These are phyloP conservation scores for Furcasterigmium furcatum DNA, from an alignment of 2,329 filamentous ascomycete species.

Conservation along the genomic window DNA sequence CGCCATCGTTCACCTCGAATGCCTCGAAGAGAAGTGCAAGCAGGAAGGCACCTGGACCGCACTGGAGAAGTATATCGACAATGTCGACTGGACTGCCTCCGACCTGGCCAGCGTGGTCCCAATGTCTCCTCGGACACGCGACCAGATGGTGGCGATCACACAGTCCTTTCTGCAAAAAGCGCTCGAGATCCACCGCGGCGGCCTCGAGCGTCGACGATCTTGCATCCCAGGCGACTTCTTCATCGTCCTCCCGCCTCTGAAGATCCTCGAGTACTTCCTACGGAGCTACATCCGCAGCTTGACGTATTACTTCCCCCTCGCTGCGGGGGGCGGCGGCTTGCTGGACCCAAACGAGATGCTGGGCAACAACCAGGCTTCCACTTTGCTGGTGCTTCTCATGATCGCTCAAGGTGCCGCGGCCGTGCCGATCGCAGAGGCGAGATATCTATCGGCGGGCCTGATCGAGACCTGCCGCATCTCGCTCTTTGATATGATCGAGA, in stretches of 20 bases:
- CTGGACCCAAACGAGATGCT: constrained; percentile 64
- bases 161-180: constrained; percentile 70
- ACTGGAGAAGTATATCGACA: constrained; percentile 37
- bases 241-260: constrained; percentile 61
- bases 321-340: constrained; percentile 51
- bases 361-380: constrained; percentile 62
- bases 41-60: constrained; percentile 43
- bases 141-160: constrained; percentile 69
- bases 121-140: constrained; percentile 49
- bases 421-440: constrained; percentile 62
- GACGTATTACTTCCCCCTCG: constrained; percentile 63
- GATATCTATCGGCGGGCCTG: constrained; percentile 62
- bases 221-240: constrained; percentile 51
- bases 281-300: constrained; percentile 64
- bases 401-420: constrained; percentile 67
- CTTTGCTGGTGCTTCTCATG: constrained; percentile 66
- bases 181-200: constrained; percentile 61
- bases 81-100: constrained; percentile 28
- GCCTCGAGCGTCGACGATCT: constrained; percentile 27
- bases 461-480: constrained; percentile 71
- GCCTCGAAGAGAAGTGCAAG: constrained; percentile 45
- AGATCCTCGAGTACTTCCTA: constrained; percentile 66
- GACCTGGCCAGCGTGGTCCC: constrained; percentile 40
- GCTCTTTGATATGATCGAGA: constrained; percentile 69
- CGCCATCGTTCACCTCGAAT: constrained; percentile 48